A percentile compares a stretch with the other conserved stretches of the same genome.
Conservation (phyloP, 1,284 basidiomycete species). For the Boletus albobrunnescens region DNA sequence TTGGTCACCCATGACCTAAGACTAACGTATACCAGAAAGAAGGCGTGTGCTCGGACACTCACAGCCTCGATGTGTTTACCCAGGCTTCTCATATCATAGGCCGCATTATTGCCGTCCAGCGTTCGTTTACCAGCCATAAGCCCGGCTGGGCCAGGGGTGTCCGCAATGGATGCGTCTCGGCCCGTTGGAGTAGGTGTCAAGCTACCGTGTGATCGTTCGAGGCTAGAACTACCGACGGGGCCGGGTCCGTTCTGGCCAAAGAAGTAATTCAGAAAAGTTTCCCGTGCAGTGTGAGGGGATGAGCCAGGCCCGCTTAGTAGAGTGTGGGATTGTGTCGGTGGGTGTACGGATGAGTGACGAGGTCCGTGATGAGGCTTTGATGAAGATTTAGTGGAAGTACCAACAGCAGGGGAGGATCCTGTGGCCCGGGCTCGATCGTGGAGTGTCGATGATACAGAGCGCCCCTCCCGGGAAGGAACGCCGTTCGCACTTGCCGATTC, state of each 20-base stretch:
- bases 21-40: slow-evolving; percentile 1
- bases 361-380: slow-evolving; percentile 33
- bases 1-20: slow-evolving; percentile 10
- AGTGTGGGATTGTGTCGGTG: slow-evolving; percentile 22
- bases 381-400: slow-evolving; percentile 38
- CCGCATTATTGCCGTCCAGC: slow-evolving; percentile 77
- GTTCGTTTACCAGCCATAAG: slow-evolving; percentile 62
- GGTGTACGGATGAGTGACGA: slow-evolving; percentile 31
- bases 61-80: slow-evolving; percentile 94
- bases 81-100: slow-evolving; percentile 98
- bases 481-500: slow-evolving; percentile 52
- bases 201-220: slow-evolving; percentile 34
- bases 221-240: slow-evolving; percentile 51
- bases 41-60: slow-evolving; percentile 37
- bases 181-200: slow-evolving; percentile 46
- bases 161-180: slow-evolving; percentile 55
- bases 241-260: slow-evolving; percentile 82
- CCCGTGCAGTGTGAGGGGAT: slow-evolving; percentile 60
- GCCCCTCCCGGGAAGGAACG: slow-evolving; percentile 52
- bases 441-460: slow-evolving; percentile 76
- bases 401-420: slow-evolving; percentile 28
- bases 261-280: slow-evolving; percentile 94
- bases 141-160: slow-evolving; percentile 49
- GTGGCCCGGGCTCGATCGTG: slow-evolving; percentile 63
- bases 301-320: slow-evolving; percentile 36